Conservation (phyloP, 1,139 yeast genomes). For the Blastobotrys ciferrii region DNA sequence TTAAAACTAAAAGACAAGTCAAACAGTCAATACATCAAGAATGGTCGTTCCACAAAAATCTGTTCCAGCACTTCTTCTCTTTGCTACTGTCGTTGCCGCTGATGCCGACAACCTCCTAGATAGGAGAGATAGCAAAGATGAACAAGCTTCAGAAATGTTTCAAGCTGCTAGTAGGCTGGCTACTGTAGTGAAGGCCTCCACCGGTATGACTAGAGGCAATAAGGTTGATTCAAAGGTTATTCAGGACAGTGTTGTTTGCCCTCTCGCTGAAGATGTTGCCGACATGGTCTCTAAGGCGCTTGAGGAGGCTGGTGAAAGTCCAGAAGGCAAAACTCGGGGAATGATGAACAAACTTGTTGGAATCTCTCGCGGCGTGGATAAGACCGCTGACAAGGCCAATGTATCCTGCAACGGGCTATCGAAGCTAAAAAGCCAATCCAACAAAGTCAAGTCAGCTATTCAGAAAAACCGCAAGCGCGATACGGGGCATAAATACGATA, state of each 20-base stretch:
- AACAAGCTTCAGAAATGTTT: background rate
- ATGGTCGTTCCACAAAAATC: background rate
- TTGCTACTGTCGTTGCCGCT: background rate
- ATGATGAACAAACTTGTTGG: constrained; percentile 7
- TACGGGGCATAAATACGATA: no score
- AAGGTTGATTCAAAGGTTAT: background rate
- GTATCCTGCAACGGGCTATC: constrained; percentile 5
- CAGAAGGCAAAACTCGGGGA: background rate
- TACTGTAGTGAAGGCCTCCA: background rate
- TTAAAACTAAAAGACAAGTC: no score
- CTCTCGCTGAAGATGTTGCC: constrained; percentile 1
- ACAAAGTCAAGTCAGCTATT: background rate
- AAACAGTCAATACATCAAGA: no score
- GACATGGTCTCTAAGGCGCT: constrained; percentile 3
- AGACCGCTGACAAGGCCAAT: background rate
- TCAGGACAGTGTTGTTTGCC: background rate
- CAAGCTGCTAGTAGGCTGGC: background rate
- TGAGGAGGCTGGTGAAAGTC: constrained; percentile 2
- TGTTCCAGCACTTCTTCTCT: background rate
- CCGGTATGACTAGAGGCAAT: background rate
- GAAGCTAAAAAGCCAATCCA: constrained; percentile 1
- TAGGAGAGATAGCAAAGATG: background rate
- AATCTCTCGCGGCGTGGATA: background rate
- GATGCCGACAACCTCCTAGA: background rate
- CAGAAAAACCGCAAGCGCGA: background rate